Conservation (phyloP, 306 rosid species). For the Gynostemma pentaphyllum region DNA sequence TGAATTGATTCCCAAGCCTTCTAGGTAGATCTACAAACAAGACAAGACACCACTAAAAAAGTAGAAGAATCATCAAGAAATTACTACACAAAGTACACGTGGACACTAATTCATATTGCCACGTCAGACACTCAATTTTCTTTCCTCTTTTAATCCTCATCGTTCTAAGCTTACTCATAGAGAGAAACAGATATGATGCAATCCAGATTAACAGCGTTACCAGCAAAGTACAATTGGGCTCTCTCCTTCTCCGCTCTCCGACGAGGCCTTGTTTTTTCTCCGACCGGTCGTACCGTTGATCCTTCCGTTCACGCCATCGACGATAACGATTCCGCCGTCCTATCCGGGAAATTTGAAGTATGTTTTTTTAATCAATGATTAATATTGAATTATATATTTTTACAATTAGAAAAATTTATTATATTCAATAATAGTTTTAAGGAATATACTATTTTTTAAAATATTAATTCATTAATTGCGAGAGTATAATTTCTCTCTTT, state of each 20-base stretch:
- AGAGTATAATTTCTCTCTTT: too few species aligned
- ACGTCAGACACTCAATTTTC: conserved; percentile 28
- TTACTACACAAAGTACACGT: neutral
- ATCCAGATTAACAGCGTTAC: conserved; percentile 19
- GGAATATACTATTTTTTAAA: too few species aligned
- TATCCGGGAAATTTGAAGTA: conserved; percentile 27
- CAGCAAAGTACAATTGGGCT: conserved; percentile 8
- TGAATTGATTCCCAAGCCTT: neutral
- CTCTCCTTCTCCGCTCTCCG: conserved; percentile 10
- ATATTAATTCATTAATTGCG: too few species aligned
- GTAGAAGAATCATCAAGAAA: neutral
- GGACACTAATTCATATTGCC: neutral
- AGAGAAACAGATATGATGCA: conserved; percentile 20
- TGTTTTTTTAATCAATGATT: too few species aligned
- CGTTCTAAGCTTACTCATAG: too few species aligned
- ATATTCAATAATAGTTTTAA: too few species aligned
- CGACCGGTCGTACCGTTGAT: conserved; percentile 40
- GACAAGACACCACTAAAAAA: neutral
- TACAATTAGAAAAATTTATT: too few species aligned
- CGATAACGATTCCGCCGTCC: conserved; percentile 29
- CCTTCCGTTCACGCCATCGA: conserved; percentile 48
- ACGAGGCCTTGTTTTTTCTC: conserved; percentile 20
- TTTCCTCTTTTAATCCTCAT: neutral
- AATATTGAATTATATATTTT: too few species aligned
- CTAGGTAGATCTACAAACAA: neutral